These are phyloP conservation scores for Erythrophleum ivorense DNA, from an alignment of 331 rosid species.

Conservation along the genomic window DNA sequence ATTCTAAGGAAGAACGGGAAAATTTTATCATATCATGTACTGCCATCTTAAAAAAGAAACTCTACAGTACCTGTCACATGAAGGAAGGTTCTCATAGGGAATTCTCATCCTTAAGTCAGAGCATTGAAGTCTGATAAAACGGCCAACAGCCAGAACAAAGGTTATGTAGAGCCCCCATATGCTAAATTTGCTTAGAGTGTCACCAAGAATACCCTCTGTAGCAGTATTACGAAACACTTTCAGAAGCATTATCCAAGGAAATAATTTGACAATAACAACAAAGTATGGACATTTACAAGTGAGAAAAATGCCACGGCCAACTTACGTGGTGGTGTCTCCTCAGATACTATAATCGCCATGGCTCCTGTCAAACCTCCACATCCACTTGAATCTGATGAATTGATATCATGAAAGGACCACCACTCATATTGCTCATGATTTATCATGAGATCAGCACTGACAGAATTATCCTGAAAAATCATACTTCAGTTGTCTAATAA, in stretches of 20 bases:
- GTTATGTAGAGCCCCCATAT: slow-evolving; percentile 99
- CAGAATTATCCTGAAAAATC: slow-evolving; percentile 60
- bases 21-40: neutral
- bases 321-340: slow-evolving; percentile 99
- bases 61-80: slow-evolving; percentile 85
- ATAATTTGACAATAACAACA: slow-evolving; percentile 12
- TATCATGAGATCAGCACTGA: slow-evolving; percentile 73
- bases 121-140: slow-evolving; percentile 97
- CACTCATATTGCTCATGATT: slow-evolving; percentile 67
- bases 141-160: slow-evolving; percentile 97
- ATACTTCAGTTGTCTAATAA: slow-evolving; percentile 9
- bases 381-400: slow-evolving; percentile 58
- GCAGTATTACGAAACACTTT: slow-evolving; percentile 36
- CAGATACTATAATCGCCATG: slow-evolving; percentile 81
- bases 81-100: slow-evolving; percentile 95
- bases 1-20: neutral
- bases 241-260: slow-evolving; percentile 25
- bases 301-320: slow-evolving; percentile 28
- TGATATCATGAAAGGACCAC: slow-evolving; percentile 86
- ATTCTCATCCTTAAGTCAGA: slow-evolving; percentile 98
- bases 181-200: slow-evolving; percentile 99
- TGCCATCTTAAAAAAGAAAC: slow-evolving; percentile 32
- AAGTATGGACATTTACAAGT: neutral
- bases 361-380: slow-evolving; percentile 90
- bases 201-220: slow-evolving; percentile 98